Evolutionary conservation across 176 grass and related monocot species (phyloP).

Genomic region (Aegilops speltoides): DNA sequence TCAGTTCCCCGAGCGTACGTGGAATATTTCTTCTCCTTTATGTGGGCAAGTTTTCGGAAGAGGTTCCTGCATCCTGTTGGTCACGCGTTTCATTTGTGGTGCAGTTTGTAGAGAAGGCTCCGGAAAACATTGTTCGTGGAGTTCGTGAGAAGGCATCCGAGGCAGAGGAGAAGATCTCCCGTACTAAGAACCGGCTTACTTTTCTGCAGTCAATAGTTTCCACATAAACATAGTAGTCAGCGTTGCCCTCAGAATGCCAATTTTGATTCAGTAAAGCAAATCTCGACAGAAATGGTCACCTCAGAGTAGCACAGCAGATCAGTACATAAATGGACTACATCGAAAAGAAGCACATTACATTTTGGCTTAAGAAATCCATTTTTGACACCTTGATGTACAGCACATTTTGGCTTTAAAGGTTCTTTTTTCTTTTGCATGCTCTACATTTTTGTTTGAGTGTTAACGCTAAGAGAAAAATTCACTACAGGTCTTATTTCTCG

Average conservation of each 20-base stretch:
- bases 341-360: neutral
- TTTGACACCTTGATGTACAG: neutral
- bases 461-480: too few species aligned
- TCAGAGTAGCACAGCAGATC: neutral
- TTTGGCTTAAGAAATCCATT: neutral
- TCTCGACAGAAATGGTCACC: neutral
- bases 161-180: slow-evolving; percentile 84
- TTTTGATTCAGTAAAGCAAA: slow-evolving; percentile 30
- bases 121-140: slow-evolving; percentile 79
- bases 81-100: neutral
- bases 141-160: slow-evolving; percentile 83
- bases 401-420: neutral
- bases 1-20: slow-evolving; percentile 72
- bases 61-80: neutral
- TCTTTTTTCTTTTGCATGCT: neutral
- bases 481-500: too few species aligned
- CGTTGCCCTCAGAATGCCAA: neutral
- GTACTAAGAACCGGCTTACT: slow-evolving; percentile 76
- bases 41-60: neutral
- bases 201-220: slow-evolving; percentile 73
- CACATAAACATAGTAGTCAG: slow-evolving; percentile 11
- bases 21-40: neutral
- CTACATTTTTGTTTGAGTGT: neutral
- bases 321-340: neutral
- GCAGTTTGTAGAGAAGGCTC: slow-evolving; percentile 90